phyloP scores from a whole-genome alignment of 2,329 filamentous ascomycete species.

The Talaromyces sp. region DNA sequence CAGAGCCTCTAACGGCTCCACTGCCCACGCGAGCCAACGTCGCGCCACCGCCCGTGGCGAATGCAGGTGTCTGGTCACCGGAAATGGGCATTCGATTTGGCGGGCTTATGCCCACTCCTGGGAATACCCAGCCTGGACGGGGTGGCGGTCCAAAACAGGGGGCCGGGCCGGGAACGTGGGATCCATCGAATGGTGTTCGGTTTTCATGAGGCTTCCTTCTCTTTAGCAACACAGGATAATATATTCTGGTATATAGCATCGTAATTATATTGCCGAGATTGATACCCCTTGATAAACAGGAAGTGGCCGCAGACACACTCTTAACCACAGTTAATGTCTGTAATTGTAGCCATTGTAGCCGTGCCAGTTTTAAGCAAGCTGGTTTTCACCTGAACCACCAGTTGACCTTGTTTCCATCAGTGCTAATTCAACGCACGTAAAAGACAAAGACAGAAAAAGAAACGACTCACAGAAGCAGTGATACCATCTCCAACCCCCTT shows the following conservation, averaged over 20 bases:
- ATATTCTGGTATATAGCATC: not conserved
- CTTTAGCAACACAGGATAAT: not conserved
- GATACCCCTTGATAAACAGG: not conserved
- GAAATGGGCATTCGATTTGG: constrained; percentile 77
- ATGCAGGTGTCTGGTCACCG: constrained; percentile 63
- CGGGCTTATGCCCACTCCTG: constrained; percentile 6
- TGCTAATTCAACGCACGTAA: not conserved
- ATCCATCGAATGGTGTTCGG: constrained; percentile 9
- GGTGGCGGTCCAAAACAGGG: not conserved
- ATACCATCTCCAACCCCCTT: constrained; percentile 56
- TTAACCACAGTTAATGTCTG: not conserved
- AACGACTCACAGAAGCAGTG: constrained; percentile 50
- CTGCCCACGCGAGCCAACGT: constrained; percentile 38
- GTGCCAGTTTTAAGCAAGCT: constrained; percentile 27
- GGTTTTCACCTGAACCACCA: constrained; percentile 62
- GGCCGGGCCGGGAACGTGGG: constrained; percentile 4
- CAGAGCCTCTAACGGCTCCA: constrained; percentile 41
- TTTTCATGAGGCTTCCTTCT: constrained; percentile 3
- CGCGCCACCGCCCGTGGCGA: constrained; percentile 49
- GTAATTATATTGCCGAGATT: not conserved
- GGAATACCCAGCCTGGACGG: constrained; percentile 7
- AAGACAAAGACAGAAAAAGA: too few relatives aligned
- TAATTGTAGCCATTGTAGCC: not conserved
- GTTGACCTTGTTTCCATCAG: constrained; percentile 51
- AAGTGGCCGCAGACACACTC: not conserved